These are phyloP conservation scores for Aspergillus uvarum DNA, from an alignment of 2,329 filamentous ascomycete species.

Conservation along the genomic window DNA sequence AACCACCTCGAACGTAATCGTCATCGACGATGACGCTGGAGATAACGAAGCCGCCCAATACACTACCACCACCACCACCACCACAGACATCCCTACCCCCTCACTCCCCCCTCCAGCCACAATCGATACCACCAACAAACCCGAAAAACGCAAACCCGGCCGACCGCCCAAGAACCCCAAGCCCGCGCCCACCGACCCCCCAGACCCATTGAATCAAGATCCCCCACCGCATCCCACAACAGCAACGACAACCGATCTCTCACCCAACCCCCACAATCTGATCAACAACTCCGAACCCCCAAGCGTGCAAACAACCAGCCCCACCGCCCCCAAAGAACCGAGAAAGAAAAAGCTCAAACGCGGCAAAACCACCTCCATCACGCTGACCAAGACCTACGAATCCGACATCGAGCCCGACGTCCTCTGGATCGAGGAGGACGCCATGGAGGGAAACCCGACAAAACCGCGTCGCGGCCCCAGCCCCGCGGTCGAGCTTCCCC, in stretches of 20 bases:
- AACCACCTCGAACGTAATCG: not conserved
- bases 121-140: constrained; percentile 3
- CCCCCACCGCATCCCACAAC: not conserved
- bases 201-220: not conserved
- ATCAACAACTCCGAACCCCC: too few relatives aligned
- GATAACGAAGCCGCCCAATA: constrained; percentile 28
- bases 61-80: not conserved
- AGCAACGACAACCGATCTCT: not conserved
- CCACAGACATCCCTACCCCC: constrained; percentile 5
- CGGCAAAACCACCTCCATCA: constrained; percentile 42
- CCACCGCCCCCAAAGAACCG: constrained; percentile 22
- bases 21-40: constrained; percentile 23
- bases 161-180: constrained; percentile 19
- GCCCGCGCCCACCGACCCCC: not conserved
- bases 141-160: constrained; percentile 23
- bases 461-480: not conserved
- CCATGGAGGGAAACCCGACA: not conserved
- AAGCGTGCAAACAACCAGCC: not conserved
- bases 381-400: constrained; percentile 30
- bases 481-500: not conserved
- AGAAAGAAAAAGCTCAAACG: constrained; percentile 49
- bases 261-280: not conserved
- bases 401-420: constrained; percentile 42
- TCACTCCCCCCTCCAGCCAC: not conserved
- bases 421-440: constrained; percentile 40